Evolutionary conservation across 2,329 filamentous ascomycete species (phyloP).

Genomic region (Fusarium decemcellulare): DNA sequence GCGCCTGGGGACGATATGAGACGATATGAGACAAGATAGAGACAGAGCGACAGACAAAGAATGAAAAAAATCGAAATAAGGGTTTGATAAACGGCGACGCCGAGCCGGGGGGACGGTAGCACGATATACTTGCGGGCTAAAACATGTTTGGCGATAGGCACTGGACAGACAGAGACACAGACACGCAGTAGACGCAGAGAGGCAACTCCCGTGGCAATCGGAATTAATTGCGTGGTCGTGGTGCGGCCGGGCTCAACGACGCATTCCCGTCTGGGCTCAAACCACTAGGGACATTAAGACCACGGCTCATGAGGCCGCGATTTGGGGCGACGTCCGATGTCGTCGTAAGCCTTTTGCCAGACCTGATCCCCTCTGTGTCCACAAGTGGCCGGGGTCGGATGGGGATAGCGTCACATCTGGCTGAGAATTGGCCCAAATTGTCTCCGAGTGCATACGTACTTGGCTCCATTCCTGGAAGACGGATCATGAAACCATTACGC

Average conservation of each 20-base stretch:
- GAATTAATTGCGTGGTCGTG: constrained; percentile 11
- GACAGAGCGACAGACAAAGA: background rate
- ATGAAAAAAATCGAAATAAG: background rate
- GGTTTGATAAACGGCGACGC: background rate
- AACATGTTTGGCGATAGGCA: too few species aligned
- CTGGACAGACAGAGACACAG: background rate
- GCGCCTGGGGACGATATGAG: background rate
- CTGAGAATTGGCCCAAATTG: constrained; percentile 4
- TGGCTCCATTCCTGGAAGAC: constrained; percentile 1
- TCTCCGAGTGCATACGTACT: constrained; percentile 9
- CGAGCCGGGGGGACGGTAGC: background rate
- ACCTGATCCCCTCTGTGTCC: background rate
- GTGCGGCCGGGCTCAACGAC: background rate
- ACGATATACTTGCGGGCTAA: background rate
- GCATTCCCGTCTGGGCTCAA: background rate
- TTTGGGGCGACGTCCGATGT: constrained; percentile 25
- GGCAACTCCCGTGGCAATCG: background rate
- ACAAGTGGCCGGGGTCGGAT: constrained; percentile 16
- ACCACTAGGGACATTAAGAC: constrained; percentile 1
- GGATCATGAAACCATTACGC: constrained; percentile 14
- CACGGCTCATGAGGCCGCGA: constrained; percentile 12
- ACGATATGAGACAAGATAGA: constrained; percentile 1
- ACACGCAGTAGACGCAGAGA: background rate
- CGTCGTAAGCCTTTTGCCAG: constrained; percentile 34
- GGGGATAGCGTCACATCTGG: constrained; percentile 9